phyloP scores from a whole-genome alignment of 2,329 filamentous ascomycete genomes.

The Pseudogymnoascus sp. region DNA sequence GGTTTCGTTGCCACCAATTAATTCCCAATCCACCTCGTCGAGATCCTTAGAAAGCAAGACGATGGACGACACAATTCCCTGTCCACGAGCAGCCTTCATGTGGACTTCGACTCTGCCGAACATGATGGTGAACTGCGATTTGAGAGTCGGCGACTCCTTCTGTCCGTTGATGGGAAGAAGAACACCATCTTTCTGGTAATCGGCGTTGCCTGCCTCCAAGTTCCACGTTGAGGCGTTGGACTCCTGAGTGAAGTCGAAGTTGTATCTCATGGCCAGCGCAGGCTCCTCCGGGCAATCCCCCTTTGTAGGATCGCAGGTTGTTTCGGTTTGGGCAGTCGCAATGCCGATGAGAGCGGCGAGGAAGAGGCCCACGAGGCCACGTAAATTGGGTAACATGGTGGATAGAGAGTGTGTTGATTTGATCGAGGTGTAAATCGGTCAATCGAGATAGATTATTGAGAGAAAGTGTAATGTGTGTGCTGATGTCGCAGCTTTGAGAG shows the following conservation, averaged over 20 bases:
- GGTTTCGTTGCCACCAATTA: constrained; percentile 58
- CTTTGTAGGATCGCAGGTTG: constrained; percentile 69
- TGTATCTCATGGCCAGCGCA: constrained; percentile 57
- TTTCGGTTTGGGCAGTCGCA: constrained; percentile 63
- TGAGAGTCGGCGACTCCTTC: constrained; percentile 70
- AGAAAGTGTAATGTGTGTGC: neutral
- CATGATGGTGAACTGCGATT: constrained; percentile 77
- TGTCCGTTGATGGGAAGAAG: constrained; percentile 62
- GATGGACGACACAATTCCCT: constrained; percentile 71
- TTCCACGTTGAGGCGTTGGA: constrained; percentile 54
- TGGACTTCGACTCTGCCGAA: constrained; percentile 71
- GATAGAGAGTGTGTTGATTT: neutral
- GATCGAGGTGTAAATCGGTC: neutral
- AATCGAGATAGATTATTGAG: neutral
- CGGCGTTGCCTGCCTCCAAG: constrained; percentile 56
- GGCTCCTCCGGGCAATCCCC: constrained; percentile 60
- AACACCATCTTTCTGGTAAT: constrained; percentile 56
- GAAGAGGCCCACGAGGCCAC: neutral
- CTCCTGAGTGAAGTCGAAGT: constrained; percentile 59
- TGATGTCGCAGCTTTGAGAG: neutral
- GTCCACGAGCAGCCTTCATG: constrained; percentile 66
- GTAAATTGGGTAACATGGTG: neutral
- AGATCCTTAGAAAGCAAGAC: constrained; percentile 77
- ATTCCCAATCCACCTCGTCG: constrained; percentile 85
- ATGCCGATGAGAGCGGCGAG: constrained; percentile 28